Percentiles rank a stretch among this genome's conserved stretches.
Conservation (phyloP, 2,329 filamentous ascomycete species). For the Keithomyces neogunnii region DNA sequence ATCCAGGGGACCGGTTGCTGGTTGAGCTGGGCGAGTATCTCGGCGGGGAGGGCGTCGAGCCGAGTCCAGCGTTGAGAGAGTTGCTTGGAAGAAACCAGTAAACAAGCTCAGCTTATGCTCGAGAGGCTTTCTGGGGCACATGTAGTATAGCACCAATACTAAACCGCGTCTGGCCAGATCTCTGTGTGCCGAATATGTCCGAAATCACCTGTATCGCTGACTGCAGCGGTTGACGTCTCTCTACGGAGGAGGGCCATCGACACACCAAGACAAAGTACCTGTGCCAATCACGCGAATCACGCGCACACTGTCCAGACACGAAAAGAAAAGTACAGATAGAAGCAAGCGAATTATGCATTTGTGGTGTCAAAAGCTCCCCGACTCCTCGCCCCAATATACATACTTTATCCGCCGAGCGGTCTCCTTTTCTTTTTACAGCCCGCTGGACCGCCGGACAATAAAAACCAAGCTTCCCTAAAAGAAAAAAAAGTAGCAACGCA, state of each 20-base stretch:
- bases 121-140: too few species aligned
- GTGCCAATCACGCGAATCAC: too few species aligned
- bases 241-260: too few species aligned
- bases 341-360: background rate
- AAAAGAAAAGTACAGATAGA: background rate
- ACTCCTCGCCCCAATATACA: constrained; percentile 7
- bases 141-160: too few species aligned
- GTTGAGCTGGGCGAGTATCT: constrained; percentile 1
- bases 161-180: too few species aligned
- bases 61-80: background rate
- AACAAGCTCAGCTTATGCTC: too few species aligned
- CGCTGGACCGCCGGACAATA: background rate
- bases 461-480: background rate
- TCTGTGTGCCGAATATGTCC: too few species aligned
- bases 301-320: background rate
- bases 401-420: background rate
- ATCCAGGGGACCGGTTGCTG: background rate
- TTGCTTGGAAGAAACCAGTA: background rate
- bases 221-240: too few species aligned
- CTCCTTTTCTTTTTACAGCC: background rate
- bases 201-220: too few species aligned
- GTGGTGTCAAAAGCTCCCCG: constrained; percentile 5
- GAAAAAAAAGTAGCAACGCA: background rate
- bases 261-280: too few species aligned
- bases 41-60: background rate